Base-by-base conservation (phyloP, 2,329 filamentous ascomycete species). In the Alternaria ethzedia region DNA sequence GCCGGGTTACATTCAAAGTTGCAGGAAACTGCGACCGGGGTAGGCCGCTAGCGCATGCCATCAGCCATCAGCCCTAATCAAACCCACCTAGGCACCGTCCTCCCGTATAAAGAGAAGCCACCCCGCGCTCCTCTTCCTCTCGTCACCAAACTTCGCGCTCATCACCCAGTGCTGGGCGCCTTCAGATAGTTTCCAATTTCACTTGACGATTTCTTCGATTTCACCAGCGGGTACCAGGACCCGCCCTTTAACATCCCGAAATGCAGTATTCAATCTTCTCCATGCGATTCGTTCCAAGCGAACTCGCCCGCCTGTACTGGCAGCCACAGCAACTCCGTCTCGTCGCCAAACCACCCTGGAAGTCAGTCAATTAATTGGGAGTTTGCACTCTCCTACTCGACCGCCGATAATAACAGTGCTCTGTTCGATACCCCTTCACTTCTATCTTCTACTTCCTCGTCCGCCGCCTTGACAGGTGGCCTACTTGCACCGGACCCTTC, bases 191-290 rank as follows among this genome's bases (percentile, higher is more conserved):
- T 67, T 73, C 71, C 72, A 78, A 78, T 79, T 78, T 70, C 70
- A 63, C 71, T 75, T 78, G 77, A 79, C 65, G 75, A 78, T 32
- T 76, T 72, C 68, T 67, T 78, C 69, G 71, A 69, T 72, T 77
- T 75, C 69, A 72, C 69, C 71, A 76, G 76, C 77, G 77, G 76
- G 76, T 69, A 71, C 52, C 62, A 71, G 62, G 71, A 70, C 75
- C 75, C 77, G 77, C 75, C 60, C 63, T 68, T 65, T 68, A 71
- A 65, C 66, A 78, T 78, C 64, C 69, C 71, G 64, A 55, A 41
- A 79, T 79, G 77, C 67, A 78, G 60, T 70, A 67, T 59, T 59
- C 70, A 65, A 61, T 56, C 55, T 49, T 64, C 62, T 65, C 13
- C 69, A 72, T 73, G 69, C 68, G 66, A 60, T 67, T 68, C 60